Base-by-base conservation (phyloP, 2,329 filamentous ascomycete genomes). In the Phaeoacremonium minimum region DNA sequence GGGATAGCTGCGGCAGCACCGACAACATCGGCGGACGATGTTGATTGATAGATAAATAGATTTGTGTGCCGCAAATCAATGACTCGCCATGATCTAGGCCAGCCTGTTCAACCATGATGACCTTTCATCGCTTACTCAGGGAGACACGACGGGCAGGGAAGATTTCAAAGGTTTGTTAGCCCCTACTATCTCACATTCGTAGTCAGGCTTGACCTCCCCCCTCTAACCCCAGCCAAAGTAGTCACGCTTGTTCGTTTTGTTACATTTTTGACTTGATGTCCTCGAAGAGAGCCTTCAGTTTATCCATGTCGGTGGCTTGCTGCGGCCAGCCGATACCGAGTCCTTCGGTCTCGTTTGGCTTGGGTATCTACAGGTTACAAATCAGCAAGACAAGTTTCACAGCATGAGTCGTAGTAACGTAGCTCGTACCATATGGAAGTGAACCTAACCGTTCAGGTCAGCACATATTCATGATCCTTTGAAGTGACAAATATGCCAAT, bases 211-310 rank as follows among this genome's bases (percentile, higher is more conserved):
- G n/a, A n/a, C n/a, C n/a, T n/a, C n/a, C n/a, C n/a, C n/a, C n/a
- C n/a, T n/a, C n/a, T n/a, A n/a, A n/a, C n/a, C n/a, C n/a, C n/a
- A n/a, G n/a, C n/a, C n/a, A n/a, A n/a, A n/a, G n/a, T n/a, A n/a
- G n/a, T n/a, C n/a, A n/a, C n/a, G n/a, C n/a, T n/a, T n/a, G n/a
- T n/a, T n/a, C n/a, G n/a, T n/a, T n/a, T n/a, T 26, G 36, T 48
- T 31, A 95, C 75, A 97, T 91, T 74, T 89, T 95, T 13, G 83
- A 66, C 76, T 94, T 94, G 56, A 98, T 72, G 37, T 95, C 86
- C 60, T 91, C 88, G 43, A 77, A 73, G 43, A 94, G 67, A 45
- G 77, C 78, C 73, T 90, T 87, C 51, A 98, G 67, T 57, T 82
- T 77, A 2, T 87, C 86, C 84, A 93, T 94, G 50, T 95, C 83